phyloP scores from a whole-genome alignment of 2,329 filamentous ascomycete species.

The Arthrobotrys iridis region DNA sequence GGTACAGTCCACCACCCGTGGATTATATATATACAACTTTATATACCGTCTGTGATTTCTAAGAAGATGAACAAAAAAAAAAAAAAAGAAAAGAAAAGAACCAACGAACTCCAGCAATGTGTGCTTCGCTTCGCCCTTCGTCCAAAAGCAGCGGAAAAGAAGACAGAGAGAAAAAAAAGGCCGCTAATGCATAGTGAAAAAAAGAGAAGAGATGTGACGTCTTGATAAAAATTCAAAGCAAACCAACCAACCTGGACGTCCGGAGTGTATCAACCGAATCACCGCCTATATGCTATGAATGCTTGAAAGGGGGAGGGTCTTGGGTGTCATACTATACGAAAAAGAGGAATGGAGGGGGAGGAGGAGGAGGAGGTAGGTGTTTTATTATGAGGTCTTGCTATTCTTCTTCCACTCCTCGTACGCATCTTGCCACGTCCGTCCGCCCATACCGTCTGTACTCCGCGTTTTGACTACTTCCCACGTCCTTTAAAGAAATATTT shows the following conservation, averaged over 20 bases:
- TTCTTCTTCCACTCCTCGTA: constrained; percentile 37
- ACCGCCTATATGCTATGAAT: too few species aligned
- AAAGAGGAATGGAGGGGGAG: not conserved
- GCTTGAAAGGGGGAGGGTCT: not conserved
- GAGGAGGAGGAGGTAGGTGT: not conserved
- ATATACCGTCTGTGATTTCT: too few species aligned
- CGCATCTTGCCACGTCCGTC: constrained; percentile 39
- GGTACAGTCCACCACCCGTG: too few species aligned
- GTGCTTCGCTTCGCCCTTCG: too few species aligned
- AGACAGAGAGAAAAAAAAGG: not conserved
- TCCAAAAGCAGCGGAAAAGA: not conserved
- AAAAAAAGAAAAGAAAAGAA: too few species aligned
- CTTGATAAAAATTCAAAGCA: too few species aligned
- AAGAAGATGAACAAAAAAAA: too few species aligned
- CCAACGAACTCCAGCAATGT: too few species aligned
- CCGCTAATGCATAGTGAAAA: not conserved
- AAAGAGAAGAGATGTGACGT: constrained; percentile 20
- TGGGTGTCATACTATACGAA: not conserved
- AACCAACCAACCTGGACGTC: too few species aligned
- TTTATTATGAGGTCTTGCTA: not conserved
- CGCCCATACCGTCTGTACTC: constrained; percentile 41
- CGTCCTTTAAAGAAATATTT: constrained; percentile 4
- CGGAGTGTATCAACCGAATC: too few species aligned
- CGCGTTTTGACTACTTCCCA: constrained; percentile 45
- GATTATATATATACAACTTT: too few species aligned